Percentiles rank a stretch among this genome's conserved stretches.
These are phyloP conservation scores for Glomus cerebriforme DNA, from an alignment of 192 early-diverging fungal species.

Conservation along the genomic window DNA sequence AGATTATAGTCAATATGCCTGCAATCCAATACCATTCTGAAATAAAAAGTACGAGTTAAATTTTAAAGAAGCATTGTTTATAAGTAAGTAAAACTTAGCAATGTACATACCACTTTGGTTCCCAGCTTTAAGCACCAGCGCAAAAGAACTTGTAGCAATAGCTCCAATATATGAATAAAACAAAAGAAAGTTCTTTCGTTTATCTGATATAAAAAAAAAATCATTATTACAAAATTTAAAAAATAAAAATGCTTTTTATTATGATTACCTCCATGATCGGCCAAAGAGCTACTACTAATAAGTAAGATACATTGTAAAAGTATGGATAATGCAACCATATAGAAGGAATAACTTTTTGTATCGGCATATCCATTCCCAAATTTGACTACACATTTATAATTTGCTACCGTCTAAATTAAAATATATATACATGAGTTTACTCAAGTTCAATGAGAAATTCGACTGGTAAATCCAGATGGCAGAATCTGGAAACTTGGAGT, in stretches of 20 bases:
- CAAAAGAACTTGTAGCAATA: slow-evolving; percentile 41
- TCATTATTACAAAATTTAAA: not conserved
- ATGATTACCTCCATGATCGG: slow-evolving; percentile 47
- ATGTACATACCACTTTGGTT: slow-evolving; percentile 28
- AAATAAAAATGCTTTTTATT: too few species aligned
- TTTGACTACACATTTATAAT: slow-evolving; percentile 36
- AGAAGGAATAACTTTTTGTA: slow-evolving; percentile 43
- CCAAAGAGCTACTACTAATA: slow-evolving; percentile 48
- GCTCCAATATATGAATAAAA: slow-evolving; percentile 43
- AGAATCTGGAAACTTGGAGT: too few species aligned
- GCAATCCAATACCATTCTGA: slow-evolving; percentile 8
- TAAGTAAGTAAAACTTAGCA: not conserved
- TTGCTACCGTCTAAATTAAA: not conserved
- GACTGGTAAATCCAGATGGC: too few species aligned
- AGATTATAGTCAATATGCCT: slow-evolving; percentile 3
- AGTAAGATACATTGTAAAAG: slow-evolving; percentile 50
- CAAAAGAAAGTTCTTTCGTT: slow-evolving; percentile 48
- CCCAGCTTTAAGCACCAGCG: slow-evolving; percentile 21
- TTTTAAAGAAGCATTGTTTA: not conserved
- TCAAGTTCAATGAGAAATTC: too few species aligned
- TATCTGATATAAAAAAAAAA: slow-evolving; percentile 28
- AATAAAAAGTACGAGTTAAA: not conserved
- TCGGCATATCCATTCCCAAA: slow-evolving; percentile 39
- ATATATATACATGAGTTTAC: not conserved
- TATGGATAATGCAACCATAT: slow-evolving; percentile 44